Evolutionary conservation across 176 grass and related monocot genomes (phyloP).

Genomic region (Urochloa ruziziensis): DNA sequence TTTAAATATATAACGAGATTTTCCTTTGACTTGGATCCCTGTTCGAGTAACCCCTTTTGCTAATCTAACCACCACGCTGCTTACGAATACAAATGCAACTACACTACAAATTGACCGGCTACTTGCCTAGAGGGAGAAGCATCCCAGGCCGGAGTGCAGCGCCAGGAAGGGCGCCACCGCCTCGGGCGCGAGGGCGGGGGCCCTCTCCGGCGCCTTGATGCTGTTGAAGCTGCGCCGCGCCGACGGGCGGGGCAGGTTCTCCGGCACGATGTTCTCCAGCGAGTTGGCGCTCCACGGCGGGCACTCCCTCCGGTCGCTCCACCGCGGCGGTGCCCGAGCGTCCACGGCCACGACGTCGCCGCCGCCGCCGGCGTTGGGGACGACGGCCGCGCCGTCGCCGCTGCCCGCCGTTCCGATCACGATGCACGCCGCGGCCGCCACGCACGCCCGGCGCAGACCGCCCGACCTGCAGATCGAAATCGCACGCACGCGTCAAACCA

Average conservation of each 20-base stretch:
- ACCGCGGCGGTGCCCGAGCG: slow-evolving; percentile 39
- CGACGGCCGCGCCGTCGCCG: neutral
- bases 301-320: slow-evolving; percentile 85
- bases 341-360: neutral
- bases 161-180: slow-evolving; percentile 24
- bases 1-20: too few species aligned
- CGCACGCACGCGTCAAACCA: neutral
- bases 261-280: slow-evolving; percentile 83
- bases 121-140: slow-evolving; percentile 55
- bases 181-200: neutral
- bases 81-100: neutral
- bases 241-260: slow-evolving; percentile 80
- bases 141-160: slow-evolving; percentile 39
- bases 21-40: neutral
- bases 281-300: slow-evolving; percentile 77
- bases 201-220: slow-evolving; percentile 9
- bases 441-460: slow-evolving; percentile 49
- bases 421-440: slow-evolving; percentile 51
- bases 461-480: neutral
- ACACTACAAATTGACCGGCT: neutral
- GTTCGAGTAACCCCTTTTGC: neutral
- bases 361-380: neutral
- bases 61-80: neutral
- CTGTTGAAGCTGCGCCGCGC: slow-evolving; percentile 48
- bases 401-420: slow-evolving; percentile 35